Conservation (phyloP, 2,329 filamentous ascomycete species). For the Incumbomyces lentus region DNA sequence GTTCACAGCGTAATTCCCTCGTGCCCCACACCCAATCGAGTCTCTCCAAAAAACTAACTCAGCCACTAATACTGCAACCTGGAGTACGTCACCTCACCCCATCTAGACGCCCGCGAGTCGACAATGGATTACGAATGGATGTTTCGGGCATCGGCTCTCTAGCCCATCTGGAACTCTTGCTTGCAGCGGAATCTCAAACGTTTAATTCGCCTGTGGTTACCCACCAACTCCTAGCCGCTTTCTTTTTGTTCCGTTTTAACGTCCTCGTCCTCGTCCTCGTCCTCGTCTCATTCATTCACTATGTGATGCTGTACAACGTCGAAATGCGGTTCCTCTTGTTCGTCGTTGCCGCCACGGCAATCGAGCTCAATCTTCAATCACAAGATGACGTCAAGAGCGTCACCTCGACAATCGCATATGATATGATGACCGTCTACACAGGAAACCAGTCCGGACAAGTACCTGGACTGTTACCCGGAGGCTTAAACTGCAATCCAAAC, state of each 20-base stretch:
- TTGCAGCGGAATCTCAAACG: background rate
- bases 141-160: conserved; percentile 2
- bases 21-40: no score
- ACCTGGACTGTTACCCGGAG: conserved; percentile 31
- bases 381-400: conserved; percentile 27
- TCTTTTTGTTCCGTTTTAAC: background rate
- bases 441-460: conserved; percentile 29
- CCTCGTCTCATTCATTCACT: background rate
- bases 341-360: conserved; percentile 3
- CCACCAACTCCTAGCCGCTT: background rate
- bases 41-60: no score
- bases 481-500: conserved; percentile 23
- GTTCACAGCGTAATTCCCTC: no score
- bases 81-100: no score
- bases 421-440: conserved; percentile 31
- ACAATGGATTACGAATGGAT: background rate
- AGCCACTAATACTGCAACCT: no score
- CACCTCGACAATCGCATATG: conserved; percentile 27
- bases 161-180: background rate
- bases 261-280: background rate
- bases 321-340: background rate
- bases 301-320: conserved; percentile 3
- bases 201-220: background rate
- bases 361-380: conserved; percentile 5
- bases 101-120: no score